These are phyloP conservation scores for Toxoplasma gondii DNA, from an alignment of 169 alveolate species.

Conservation along the genomic window DNA sequence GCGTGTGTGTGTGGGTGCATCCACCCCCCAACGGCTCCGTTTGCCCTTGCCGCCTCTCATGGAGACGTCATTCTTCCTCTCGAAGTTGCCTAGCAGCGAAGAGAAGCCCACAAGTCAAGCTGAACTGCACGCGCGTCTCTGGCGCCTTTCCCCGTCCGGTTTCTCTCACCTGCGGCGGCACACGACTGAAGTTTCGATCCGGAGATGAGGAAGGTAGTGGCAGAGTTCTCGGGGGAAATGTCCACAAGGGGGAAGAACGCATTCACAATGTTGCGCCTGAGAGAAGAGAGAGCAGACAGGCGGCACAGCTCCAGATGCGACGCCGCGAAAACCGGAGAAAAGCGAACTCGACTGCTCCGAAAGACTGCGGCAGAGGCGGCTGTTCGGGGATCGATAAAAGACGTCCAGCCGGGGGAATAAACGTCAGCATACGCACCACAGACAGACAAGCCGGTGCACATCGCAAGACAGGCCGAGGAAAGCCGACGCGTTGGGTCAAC, in stretches of 20 bases:
- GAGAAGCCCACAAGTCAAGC: background rate
- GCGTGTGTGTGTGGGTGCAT: no score
- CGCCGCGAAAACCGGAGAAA: background rate
- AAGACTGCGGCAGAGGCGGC: background rate
- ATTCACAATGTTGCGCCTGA: slow-evolving; percentile 62
- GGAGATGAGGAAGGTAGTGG: slow-evolving; percentile 63
- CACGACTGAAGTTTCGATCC: slow-evolving; percentile 17
- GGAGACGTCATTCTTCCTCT: no score
- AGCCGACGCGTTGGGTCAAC: no score
- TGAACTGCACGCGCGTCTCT: background rate
- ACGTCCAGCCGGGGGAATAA: no score
- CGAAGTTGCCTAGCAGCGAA: no score
- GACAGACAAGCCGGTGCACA: no score
- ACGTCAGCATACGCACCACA: no score
- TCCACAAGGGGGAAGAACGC: slow-evolving; percentile 68
- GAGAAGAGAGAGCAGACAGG: background rate
- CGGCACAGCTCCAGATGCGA: background rate
- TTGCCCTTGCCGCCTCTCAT: no score
- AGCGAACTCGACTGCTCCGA: background rate
- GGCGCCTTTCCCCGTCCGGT: background rate
- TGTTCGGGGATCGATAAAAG: background rate
- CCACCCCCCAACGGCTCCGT: no score
- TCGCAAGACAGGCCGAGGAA: no score
- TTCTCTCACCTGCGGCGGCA: slow-evolving; percentile 48
- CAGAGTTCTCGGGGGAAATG: slow-evolving; percentile 47